phyloP scores from a whole-genome alignment of 257 asterid species.

The Solanum acaule region DNA sequence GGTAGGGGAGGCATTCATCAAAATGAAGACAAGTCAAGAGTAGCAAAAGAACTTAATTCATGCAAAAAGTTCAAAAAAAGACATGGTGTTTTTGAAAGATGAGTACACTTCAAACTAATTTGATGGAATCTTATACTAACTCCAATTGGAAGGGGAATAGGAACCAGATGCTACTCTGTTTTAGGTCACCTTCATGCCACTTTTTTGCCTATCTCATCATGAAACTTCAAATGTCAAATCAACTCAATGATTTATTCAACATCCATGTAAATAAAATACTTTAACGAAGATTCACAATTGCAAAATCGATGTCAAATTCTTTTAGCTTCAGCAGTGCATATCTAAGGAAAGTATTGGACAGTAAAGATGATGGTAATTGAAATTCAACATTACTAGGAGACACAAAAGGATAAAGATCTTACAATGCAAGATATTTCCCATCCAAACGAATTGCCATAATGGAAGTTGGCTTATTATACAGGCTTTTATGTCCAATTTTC shows the following conservation, averaged over 20 bases:
- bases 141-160: background rate
- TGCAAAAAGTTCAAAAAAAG: no score
- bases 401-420: constrained; percentile 18
- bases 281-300: background rate
- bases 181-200: background rate
- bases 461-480: constrained; percentile 67
- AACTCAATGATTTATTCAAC: background rate
- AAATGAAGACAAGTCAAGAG: background rate
- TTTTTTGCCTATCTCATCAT: background rate
- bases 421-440: constrained; percentile 93
- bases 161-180: background rate
- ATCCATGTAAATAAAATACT: background rate
- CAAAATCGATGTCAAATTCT: no score
- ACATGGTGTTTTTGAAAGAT: background rate
- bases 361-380: background rate
- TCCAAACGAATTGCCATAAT: constrained; percentile 75
- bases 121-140: background rate
- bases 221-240: background rate
- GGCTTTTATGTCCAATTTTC: constrained; percentile 72
- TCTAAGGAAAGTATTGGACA: background rate
- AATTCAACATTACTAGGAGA: background rate
- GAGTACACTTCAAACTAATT: background rate
- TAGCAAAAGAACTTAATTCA: no score
- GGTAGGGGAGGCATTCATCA: background rate
- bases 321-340: no score